A percentile compares a stretch with the other conserved stretches of the same genome.
phyloP scores from a whole-genome alignment of 2,329 filamentous ascomycete species.

The Diplocarpon rosae region DNA sequence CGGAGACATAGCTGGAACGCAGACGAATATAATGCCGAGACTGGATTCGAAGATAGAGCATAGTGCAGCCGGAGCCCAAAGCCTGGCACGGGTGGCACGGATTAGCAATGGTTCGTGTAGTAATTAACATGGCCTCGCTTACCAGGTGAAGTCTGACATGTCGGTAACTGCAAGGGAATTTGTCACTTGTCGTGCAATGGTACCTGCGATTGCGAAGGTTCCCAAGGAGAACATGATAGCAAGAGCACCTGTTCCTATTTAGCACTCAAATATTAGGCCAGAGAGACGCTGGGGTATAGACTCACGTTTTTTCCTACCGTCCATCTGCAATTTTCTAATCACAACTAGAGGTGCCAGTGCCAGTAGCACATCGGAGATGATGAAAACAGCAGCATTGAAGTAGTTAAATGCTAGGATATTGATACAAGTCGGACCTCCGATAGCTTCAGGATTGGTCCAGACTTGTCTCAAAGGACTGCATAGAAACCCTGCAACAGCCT shows the following conservation, averaged over 20 bases:
- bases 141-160: conserved; percentile 8
- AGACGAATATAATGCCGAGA: conserved; percentile 11
- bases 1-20: conserved; percentile 9
- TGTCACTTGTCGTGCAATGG: conserved; percentile 8
- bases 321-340: conserved; percentile 8
- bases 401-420: conserved; percentile 9
- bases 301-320: conserved; percentile 7
- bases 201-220: conserved; percentile 7
- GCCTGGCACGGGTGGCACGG: not conserved
- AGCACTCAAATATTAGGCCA: not conserved
- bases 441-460: conserved; percentile 6
- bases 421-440: conserved; percentile 8
- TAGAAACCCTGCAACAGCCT: conserved; percentile 6
- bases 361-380: conserved; percentile 6
- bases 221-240: conserved; percentile 9
- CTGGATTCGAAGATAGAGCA: conserved; percentile 10
- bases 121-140: not conserved
- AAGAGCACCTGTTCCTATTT: not conserved
- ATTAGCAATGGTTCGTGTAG: not conserved
- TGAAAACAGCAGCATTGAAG: conserved; percentile 7
- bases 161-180: conserved; percentile 5
- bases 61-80: conserved; percentile 10
- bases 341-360: conserved; percentile 6
- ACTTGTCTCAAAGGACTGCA: conserved; percentile 7
- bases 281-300: not conserved